Evolutionary conservation across 208 protist genomes (phyloP).

Genomic region (Trypanosoma vivax): DNA sequence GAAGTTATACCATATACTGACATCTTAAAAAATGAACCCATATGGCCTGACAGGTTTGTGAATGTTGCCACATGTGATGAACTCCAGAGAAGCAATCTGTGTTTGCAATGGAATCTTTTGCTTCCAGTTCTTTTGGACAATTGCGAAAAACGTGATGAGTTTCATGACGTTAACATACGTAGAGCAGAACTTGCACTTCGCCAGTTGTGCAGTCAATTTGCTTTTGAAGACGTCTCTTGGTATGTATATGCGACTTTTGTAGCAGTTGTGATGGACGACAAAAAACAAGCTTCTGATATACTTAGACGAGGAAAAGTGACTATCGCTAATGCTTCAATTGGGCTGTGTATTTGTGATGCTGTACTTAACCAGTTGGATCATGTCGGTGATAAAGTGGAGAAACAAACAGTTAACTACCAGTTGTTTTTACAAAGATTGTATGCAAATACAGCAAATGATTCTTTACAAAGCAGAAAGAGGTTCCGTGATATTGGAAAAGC

Average conservation of each 20-base stretch:
- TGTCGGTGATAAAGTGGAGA: constrained; percentile 1
- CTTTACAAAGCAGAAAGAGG: constrained; percentile 22
- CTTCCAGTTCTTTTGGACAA: constrained; percentile 30
- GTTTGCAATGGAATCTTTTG: constrained; percentile 39
- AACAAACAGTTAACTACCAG: constrained; percentile 16
- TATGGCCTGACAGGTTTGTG: constrained; percentile 70
- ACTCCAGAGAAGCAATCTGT: constrained; percentile 23
- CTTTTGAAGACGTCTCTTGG: constrained; percentile 57
- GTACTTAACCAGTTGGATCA: not conserved
- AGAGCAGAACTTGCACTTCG: constrained; percentile 77
- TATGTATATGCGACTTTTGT: constrained; percentile 75
- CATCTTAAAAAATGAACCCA: constrained; percentile 18
- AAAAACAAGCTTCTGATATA: constrained; percentile 30
- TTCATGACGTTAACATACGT: constrained; percentile 41
- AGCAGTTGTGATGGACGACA: constrained; percentile 39
- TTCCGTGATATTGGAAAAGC: constrained; percentile 56
- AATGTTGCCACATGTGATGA: constrained; percentile 18
- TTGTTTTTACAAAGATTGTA: constrained; percentile 15
- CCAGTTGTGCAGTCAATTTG: constrained; percentile 71
- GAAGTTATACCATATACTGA: constrained; percentile 15
- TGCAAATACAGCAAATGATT: constrained; percentile 12
- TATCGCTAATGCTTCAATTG: constrained; percentile 34
- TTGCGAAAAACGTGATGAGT: constrained; percentile 17
- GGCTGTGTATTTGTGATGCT: constrained; percentile 21
- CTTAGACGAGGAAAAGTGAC: constrained; percentile 22